A percentile compares a stretch with the other conserved stretches of the same genome.
These are phyloP conservation scores for Lachnellula subtilissima DNA, from an alignment of 2,329 filamentous ascomycete species.

Conservation along the genomic window DNA sequence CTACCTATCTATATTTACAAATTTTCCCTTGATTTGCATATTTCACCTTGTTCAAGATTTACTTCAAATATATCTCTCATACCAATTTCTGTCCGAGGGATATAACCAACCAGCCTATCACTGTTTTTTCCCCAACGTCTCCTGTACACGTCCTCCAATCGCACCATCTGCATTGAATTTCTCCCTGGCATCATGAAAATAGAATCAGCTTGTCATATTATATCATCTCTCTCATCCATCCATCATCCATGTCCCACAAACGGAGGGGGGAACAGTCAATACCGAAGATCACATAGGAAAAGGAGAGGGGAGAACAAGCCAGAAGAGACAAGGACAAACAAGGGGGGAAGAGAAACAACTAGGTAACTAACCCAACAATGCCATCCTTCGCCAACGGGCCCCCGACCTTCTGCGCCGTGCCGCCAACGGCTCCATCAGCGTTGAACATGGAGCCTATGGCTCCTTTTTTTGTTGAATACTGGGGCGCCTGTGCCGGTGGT, in stretches of 20 bases:
- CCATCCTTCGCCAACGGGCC: slow-evolving; percentile 34
- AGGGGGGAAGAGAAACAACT: too few species aligned
- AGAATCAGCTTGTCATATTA: background rate
- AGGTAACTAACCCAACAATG: slow-evolving; percentile 26
- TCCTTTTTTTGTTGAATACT: slow-evolving; percentile 29
- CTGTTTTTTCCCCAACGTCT: slow-evolving; percentile 30
- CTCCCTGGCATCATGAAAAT: slow-evolving; percentile 15
- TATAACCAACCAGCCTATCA: background rate
- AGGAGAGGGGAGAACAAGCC: background rate
- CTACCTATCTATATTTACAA: background rate
- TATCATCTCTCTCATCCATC: background rate
- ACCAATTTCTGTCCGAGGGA: too few species aligned
- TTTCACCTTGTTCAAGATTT: too few species aligned
- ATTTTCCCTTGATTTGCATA: background rate
- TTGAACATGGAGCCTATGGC: slow-evolving; percentile 34
- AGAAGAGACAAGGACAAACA: too few species aligned
- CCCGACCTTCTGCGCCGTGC: slow-evolving; percentile 34
- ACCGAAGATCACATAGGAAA: background rate
- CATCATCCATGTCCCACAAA: background rate
- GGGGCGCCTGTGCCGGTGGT: background rate
- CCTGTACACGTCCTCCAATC: slow-evolving; percentile 34
- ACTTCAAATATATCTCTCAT: too few species aligned
- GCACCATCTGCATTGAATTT: slow-evolving; percentile 34
- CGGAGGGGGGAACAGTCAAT: too few species aligned
- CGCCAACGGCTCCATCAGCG: slow-evolving; percentile 33